Evolutionary conservation across 768 basidiomycete genomes (phyloP).

Genomic region (Calocybe indica): DNA sequence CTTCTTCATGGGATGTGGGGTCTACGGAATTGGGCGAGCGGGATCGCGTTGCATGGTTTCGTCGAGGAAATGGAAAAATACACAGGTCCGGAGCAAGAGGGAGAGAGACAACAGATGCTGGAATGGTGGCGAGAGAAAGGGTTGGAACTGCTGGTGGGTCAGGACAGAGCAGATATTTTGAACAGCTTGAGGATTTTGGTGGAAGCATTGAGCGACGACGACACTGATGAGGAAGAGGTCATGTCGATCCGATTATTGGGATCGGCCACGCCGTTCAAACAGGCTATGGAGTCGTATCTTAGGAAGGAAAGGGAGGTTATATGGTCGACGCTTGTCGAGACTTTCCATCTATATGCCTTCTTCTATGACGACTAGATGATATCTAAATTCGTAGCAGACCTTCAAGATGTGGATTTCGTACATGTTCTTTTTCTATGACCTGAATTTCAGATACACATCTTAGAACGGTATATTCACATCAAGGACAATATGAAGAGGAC

Average conservation of each 20-base stretch:
- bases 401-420: too few species aligned
- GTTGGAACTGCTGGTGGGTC: conserved; percentile 1
- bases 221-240: too few species aligned
- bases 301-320: conserved; percentile 3
- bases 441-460: not conserved
- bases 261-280: too few species aligned
- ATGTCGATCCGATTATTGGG: too few species aligned
- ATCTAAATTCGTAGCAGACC: too few species aligned
- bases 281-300: conserved; percentile 4
- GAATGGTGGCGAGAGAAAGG: conserved; percentile 9
- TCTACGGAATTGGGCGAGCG: not conserved
- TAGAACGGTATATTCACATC: not conserved
- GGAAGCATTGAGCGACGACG: too few species aligned
- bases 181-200: not conserved
- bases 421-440: not conserved
- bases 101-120: conserved; percentile 3
- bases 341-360: conserved; percentile 3
- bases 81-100: not conserved
- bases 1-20: conserved; percentile 2
- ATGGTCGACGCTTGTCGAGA: conserved; percentile 2
- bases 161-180: conserved; percentile 4
- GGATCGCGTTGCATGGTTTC: conserved; percentile 2
- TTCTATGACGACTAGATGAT: not conserved
- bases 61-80: not conserved
- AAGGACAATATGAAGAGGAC: not conserved